phyloP scores from a whole-genome alignment of 2,329 filamentous ascomycete species.

The Fusarium goolgardi region DNA sequence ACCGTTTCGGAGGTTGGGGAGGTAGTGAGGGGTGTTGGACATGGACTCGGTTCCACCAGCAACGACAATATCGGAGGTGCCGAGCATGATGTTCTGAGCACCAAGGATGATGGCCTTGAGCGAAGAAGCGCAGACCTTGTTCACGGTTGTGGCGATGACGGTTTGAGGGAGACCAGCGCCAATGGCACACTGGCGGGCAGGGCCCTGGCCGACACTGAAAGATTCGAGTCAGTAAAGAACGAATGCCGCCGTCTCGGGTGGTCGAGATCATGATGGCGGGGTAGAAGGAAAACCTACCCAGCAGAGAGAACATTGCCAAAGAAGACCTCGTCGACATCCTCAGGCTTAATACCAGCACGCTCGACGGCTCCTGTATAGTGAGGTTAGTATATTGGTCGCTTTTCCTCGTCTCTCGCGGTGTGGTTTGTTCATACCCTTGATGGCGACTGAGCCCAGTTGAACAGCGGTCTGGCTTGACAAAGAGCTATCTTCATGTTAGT shows the following conservation, averaged over 20 bases:
- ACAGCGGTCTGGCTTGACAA: conserved; percentile 87
- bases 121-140: conserved; percentile 98
- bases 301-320: conserved; percentile 98
- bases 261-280: conserved; percentile 19
- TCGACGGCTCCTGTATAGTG: conserved; percentile 76
- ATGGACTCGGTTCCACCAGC: conserved; percentile 98
- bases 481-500: conserved; percentile 68
- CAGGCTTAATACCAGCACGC: conserved; percentile 86
- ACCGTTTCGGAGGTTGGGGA: conserved; percentile 85
- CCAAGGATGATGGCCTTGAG: conserved; percentile 95
- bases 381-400: conserved; percentile 5
- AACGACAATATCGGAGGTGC: conserved; percentile 91
- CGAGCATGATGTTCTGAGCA: conserved; percentile 97
- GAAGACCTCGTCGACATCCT: conserved; percentile 95
- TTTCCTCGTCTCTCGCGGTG: background rate
- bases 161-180: conserved; percentile 84
- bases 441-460: conserved; percentile 89
- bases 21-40: conserved; percentile 97
- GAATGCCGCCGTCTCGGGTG: background rate
- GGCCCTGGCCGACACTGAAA: conserved; percentile 89
- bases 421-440: conserved; percentile 77
- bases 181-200: conserved; percentile 92
- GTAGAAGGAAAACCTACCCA: conserved; percentile 69
- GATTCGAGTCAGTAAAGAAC: conserved; percentile 27
- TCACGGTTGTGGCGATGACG: conserved; percentile 90